Evolutionary conservation across 345 rosid genomes (phyloP), one percentile per base, ranked within the genome.

Genomic region (Diplotaxis tenuifolia): DNA sequence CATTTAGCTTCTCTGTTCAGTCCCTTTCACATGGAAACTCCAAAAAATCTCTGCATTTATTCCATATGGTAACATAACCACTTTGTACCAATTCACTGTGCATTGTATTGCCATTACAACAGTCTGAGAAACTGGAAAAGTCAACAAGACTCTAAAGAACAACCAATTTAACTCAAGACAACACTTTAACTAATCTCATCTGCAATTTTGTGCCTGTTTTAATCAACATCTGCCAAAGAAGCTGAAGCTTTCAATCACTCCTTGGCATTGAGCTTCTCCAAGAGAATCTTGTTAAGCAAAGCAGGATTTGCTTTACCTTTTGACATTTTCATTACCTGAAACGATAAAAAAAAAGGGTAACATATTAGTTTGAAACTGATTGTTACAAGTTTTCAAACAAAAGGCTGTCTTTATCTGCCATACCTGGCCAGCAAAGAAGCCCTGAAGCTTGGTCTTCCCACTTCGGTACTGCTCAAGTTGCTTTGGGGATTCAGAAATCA

Each of bases 361-460:
- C 7, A 8, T 12, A 32, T 22, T 34, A 76, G 31, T 47, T 76
- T 60, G 5, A 71, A 45, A 71, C 20, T 42, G 11, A 27, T 47
- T 25, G 23, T 16, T 62, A 29, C 53, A 45, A 42, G 15, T 21
- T 45, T 50, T 19, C 58, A 20, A 28, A 9, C 10, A n/a, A 34
- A 45, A n/a, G 31, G 0, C 2, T 3, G 31, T 55, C 15, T 4
- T 9, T 45, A 27, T 19, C 31, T 65, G 60, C 27, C 28, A 64
- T 84, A 94, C 97, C 96, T 91, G 95, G 75, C 97, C 98, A 40
- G 96, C 88, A 77, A 94, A 94, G 78, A 18, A 94, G 62, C 97
- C 98, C 58, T 94, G 89, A 60, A 94, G 82, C 81, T 91, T 91
- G 12, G 93, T 91, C 85, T 83, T 94, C 47, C 98, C 97, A 1